Conservation (phyloP, 2,329 filamentous ascomycete genomes). For the Microdochium nivale region DNA sequence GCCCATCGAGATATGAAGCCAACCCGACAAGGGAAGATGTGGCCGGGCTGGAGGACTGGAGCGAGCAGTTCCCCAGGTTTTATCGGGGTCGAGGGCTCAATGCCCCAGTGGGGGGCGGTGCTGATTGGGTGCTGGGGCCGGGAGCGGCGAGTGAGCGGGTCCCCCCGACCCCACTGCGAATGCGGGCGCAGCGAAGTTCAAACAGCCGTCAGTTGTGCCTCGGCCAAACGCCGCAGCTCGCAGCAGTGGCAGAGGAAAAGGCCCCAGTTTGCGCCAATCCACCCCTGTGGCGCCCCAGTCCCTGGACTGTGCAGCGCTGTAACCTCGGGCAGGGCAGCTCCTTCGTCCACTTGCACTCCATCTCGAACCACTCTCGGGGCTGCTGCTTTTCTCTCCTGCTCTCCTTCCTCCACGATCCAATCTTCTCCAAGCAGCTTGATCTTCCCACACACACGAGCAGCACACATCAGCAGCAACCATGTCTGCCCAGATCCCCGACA, state of each 20-base stretch:
- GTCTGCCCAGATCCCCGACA: constrained; percentile 36
- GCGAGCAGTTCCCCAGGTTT: constrained; percentile 1
- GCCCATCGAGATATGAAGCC: not conserved
- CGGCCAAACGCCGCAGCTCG: not conserved
- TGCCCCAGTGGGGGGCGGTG: not conserved
- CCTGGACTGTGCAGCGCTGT: not conserved
- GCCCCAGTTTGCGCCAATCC: not conserved
- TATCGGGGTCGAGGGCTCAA: not conserved
- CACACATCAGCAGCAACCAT: constrained; percentile 16
- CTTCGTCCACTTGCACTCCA: not conserved
- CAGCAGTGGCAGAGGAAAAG: too few species aligned
- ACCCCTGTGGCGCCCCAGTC: not conserved
- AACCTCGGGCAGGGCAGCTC: not conserved
- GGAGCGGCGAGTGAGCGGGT: not conserved
- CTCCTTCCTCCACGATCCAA: not conserved
- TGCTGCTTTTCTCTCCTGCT: not conserved
- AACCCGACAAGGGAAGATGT: not conserved
- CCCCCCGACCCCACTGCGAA: not conserved
- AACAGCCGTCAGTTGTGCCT: not conserved
- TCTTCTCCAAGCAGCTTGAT: not conserved
- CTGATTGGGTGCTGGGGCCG: not conserved
- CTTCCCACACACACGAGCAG: not conserved
- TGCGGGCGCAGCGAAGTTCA: not conserved
- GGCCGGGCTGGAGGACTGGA: not conserved
- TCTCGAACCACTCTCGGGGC: not conserved